A percentile compares a stretch with the other conserved stretches of the same genome.
These are phyloP conservation scores for Pelargonium myrrhifolium DNA, from an alignment of 441 rosid species.

Conservation along the genomic window DNA sequence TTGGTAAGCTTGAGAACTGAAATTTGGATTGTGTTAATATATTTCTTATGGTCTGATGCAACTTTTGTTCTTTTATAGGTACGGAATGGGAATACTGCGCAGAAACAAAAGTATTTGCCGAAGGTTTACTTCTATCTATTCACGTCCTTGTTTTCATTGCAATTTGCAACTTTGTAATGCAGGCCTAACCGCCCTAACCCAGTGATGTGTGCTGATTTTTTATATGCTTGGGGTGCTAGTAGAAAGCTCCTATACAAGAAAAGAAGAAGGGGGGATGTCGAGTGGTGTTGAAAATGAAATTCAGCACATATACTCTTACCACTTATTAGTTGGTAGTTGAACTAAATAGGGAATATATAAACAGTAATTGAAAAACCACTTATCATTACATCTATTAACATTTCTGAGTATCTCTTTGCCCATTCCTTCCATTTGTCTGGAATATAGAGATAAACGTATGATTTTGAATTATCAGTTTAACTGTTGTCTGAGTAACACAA, in stretches of 20 bases:
- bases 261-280: no score
- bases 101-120: conserved; percentile 79
- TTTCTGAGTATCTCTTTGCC: neutral
- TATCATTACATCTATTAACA: neutral
- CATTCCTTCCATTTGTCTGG: neutral
- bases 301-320: neutral
- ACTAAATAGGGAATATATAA: neutral
- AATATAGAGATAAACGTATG: neutral
- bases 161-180: neutral
- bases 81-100: conserved; percentile 71
- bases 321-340: neutral
- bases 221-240: no score
- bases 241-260: no score
- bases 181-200: neutral
- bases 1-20: conserved; percentile 42
- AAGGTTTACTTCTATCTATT: conserved; percentile 43
- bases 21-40: neutral
- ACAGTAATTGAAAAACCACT: neutral
- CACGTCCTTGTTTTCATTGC: neutral
- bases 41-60: conserved; percentile 1
- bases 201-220: neutral
- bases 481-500: conserved; percentile 21
- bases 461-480: neutral
- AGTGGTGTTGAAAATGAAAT: neutral
- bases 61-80: conserved; percentile 39